A percentile compares a stretch with the other conserved stretches of the same genome.
Conservation (phyloP, 345 rosid genomes). For the Aquilaria sinensis region DNA sequence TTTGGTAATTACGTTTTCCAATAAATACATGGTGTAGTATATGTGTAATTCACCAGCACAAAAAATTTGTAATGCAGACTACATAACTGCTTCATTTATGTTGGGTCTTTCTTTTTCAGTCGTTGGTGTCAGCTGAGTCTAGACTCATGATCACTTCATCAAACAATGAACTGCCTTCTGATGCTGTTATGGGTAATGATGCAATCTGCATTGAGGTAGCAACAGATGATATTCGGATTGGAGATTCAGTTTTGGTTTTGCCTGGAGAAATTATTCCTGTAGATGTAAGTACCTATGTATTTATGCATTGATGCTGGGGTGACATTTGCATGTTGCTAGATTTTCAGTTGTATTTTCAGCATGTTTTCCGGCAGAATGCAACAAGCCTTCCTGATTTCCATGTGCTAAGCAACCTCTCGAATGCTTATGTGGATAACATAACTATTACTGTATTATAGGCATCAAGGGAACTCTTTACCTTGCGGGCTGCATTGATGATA, state of each 20-base stretch:
- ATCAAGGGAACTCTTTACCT: no score
- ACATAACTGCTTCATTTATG: constrained; percentile 6
- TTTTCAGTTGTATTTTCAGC: no score
- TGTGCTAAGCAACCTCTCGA: no score
- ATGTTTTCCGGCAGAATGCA: no score
- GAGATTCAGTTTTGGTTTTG: constrained; percentile 76
- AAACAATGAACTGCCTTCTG: constrained; percentile 41
- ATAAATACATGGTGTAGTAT: not conserved
- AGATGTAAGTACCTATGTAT: constrained; percentile 53
- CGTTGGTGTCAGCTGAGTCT: constrained; percentile 79
- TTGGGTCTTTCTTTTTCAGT: constrained; percentile 44
- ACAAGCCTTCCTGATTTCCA: no score
- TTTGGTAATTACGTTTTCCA: not conserved
- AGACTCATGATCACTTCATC: constrained; percentile 83
- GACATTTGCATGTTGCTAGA: no score
- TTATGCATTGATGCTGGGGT: no score
- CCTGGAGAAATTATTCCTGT: constrained; percentile 96
- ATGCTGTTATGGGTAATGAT: constrained; percentile 67
- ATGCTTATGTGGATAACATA: no score
- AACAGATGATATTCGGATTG: constrained; percentile 83
- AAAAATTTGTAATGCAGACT: not conserved
- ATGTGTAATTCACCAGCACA: constrained; percentile 3
- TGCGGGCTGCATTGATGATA: no score
- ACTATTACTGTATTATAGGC: no score
- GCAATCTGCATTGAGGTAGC: constrained; percentile 81